Percentiles rank a stretch among this genome's conserved stretches.
Conservation (phyloP, 768 basidiomycete genomes). For the Macrolepiota albuminosa region DNA sequence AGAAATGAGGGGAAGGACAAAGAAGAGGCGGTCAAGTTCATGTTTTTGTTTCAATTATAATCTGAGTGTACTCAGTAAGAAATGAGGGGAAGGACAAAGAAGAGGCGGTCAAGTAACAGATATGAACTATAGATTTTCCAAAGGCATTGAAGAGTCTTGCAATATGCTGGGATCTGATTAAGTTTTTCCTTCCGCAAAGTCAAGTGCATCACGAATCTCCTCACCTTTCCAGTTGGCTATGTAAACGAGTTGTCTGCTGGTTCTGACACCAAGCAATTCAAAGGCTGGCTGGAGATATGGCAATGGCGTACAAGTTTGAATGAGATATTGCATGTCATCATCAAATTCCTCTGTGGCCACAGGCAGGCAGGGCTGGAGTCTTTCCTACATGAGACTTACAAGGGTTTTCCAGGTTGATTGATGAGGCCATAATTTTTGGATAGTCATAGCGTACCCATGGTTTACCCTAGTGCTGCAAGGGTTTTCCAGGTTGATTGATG, state of each 20-base stretch:
- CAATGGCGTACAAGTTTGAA: not conserved
- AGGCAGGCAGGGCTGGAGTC: not conserved
- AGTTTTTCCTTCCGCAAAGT: not conserved
- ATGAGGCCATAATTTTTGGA: not conserved
- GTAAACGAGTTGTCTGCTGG: not conserved
- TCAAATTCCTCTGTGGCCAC: not conserved
- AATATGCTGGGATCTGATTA: not conserved
- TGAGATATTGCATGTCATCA: not conserved
- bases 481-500: not conserved
- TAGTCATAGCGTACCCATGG: not conserved
- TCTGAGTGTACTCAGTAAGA: not conserved
- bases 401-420: not conserved
- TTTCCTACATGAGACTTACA: not conserved
- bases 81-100: not conserved
- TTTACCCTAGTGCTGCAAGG: too few species aligned
- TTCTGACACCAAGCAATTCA: not conserved
- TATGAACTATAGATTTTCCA: not conserved
- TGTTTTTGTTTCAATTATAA: not conserved
- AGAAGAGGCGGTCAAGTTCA: not conserved
- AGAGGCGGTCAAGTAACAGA: not conserved
- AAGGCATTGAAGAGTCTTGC: not conserved
- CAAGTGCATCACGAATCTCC: not conserved
- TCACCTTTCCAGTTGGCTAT: not conserved
- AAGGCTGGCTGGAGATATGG: not conserved
- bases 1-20: not conserved